Base-by-base conservation (phyloP, 2,329 filamentous ascomycete species). In the Neofusicoccum sp. region DNA sequence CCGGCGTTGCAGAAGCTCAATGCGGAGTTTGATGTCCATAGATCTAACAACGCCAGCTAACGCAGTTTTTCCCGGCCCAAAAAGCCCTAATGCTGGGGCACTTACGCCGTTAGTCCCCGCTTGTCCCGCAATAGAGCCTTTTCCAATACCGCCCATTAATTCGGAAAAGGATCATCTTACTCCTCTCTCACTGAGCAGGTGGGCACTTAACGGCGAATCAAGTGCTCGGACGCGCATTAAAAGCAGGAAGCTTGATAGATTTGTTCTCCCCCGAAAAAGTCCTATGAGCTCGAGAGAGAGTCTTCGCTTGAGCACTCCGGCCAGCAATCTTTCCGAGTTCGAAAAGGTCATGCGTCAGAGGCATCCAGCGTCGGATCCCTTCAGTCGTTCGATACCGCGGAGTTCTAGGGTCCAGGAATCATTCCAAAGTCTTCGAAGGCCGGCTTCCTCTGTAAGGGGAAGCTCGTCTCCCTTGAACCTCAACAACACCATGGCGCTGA, bases 191-290 rank as follows among this genome's bases (percentile, higher is more conserved):
- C 38, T 69, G 40, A 71, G 71, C 59, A 72, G 73, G 63, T 71
- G 69, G 67, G 62, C 62, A 24, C 56, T 67, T 40, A 63, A 69
- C 7, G 69, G 69, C 12, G 69, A 72, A 6, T 31, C 65, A 0
- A 45, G 69, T 33, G 61, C 63, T 41, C 60, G 65, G 30, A 58
- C 67, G 41, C 63, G 65, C 45, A 66, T 63, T 49, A 60, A 62
- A 40, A 65, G 65, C 36, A 70, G 64, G 30, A 78, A 76, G 9
- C 80, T 80, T 24, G 86, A 89, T 70, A 80, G 86, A 30, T 89
- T 87, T 68, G 80, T 88, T 45, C 78, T 82, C 33, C 68, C 68
- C 57, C 76, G 81, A 49, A 75, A 77, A 51, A 75, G 75, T 48
- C 71, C 73, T 4, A 72, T 75, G 24, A 66, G 73, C 36, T 72